A percentile compares a stretch with the other conserved stretches of the same genome.
phyloP scores from a whole-genome alignment of 768 basidiomycete genomes.

The Obba rivulosa region DNA sequence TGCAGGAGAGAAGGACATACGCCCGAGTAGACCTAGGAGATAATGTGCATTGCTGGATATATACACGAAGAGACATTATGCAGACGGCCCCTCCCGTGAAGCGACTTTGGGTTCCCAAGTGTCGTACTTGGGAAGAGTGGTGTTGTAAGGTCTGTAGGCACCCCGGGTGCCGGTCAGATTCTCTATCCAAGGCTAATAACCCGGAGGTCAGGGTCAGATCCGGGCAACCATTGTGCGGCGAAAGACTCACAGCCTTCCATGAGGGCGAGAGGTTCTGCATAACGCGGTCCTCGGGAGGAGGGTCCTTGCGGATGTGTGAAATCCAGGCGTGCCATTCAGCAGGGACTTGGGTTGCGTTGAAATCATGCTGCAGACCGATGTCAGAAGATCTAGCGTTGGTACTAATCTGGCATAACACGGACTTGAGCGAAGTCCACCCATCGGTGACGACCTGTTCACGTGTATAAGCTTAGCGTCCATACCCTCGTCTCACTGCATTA shows the following conservation, averaged over 20 bases:
- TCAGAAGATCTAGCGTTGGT: neutral
- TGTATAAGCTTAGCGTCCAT: neutral
- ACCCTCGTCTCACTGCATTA: neutral
- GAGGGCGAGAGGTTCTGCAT: conserved; percentile 64
- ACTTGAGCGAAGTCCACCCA: conserved; percentile 96
- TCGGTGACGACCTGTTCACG: conserved; percentile 74
- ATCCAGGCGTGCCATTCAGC: conserved; percentile 98
- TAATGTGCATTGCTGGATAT: neutral
- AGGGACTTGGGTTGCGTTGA: conserved; percentile 89
- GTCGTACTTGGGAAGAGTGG: conserved; percentile 72
- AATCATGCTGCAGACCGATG: conserved; percentile 55
- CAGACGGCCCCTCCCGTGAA: conserved; percentile 34
- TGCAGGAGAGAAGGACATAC: conserved; percentile 9
- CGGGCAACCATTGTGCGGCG: neutral
- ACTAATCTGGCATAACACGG: conserved; percentile 10
- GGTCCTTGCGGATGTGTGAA: conserved; percentile 78
- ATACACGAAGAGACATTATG: conserved; percentile 1
- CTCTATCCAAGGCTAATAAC: conserved; percentile 69
- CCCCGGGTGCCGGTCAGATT: conserved; percentile 92
- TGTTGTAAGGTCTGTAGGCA: conserved; percentile 87
- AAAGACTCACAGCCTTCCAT: conserved; percentile 74
- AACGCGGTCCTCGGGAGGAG: conserved; percentile 71
- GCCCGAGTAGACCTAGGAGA: conserved; percentile 3
- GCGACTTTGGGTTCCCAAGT: conserved; percentile 78
- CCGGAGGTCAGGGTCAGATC: neutral